A percentile compares a stretch with the other conserved stretches of the same genome.
phyloP scores from a whole-genome alignment of 1,284 basidiomycete species.

The Malassezia brasiliensis region DNA sequence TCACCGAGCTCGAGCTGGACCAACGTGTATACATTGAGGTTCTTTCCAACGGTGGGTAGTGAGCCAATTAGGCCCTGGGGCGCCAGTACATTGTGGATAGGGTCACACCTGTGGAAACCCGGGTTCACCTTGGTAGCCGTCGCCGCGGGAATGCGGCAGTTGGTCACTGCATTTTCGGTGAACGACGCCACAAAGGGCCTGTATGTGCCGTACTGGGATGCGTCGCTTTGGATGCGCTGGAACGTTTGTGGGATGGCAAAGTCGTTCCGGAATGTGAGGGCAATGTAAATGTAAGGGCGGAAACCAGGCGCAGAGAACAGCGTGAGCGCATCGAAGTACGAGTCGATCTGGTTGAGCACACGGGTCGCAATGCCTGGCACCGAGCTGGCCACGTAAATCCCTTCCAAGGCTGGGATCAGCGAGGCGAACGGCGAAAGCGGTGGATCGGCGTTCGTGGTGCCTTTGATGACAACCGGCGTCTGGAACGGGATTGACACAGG shows the following conservation, averaged over 20 bases:
- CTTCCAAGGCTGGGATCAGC: constrained; percentile 56
- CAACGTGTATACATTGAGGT: constrained; percentile 26
- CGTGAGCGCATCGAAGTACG: constrained; percentile 23
- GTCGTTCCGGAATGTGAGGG: constrained; percentile 19
- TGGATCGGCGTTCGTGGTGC: constrained; percentile 35
- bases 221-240: constrained; percentile 19
- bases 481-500: not conserved
- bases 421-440: constrained; percentile 59
- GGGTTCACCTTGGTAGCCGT: not conserved
- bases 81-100: constrained; percentile 23
- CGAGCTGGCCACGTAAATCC: constrained; percentile 54
- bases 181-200: not conserved
- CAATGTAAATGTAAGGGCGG: constrained; percentile 15
- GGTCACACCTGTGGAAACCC: constrained; percentile 15
- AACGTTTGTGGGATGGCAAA: constrained; percentile 21
- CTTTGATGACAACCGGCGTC: constrained; percentile 14
- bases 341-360: constrained; percentile 25
- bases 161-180: not conserved
- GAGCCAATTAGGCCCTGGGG: constrained; percentile 25
- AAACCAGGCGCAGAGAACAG: constrained; percentile 16
- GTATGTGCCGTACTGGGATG: constrained; percentile 10
- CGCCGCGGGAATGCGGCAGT: not conserved
- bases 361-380: constrained; percentile 51
- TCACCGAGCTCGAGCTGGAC: constrained; percentile 17
- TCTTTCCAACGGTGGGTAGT: constrained; percentile 22